Conservation (phyloP, 768 basidiomycete genomes). For the Leucogyrophana mollusca region DNA sequence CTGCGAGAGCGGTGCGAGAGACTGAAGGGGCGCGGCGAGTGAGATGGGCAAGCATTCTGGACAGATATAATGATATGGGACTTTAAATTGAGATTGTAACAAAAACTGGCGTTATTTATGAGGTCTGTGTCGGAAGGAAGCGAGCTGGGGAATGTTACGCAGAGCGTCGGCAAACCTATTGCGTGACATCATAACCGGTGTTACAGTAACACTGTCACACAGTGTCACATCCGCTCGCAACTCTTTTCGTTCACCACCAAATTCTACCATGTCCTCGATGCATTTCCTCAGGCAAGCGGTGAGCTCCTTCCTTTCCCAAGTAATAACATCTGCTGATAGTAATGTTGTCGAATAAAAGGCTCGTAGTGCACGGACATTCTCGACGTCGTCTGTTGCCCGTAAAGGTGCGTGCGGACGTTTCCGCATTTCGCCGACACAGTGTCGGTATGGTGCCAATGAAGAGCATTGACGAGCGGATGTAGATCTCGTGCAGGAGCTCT, state of each 20-base stretch:
- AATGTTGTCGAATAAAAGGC: constrained; percentile 35
- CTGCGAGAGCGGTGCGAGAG: constrained; percentile 31
- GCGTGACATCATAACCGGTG: constrained; percentile 21
- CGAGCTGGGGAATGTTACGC: too few relatives aligned
- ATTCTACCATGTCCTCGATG: constrained; percentile 56
- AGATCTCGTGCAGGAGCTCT: constrained; percentile 94
- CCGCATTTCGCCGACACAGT: constrained; percentile 24
- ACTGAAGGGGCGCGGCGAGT: constrained; percentile 41
- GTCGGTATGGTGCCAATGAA: not conserved
- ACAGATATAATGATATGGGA: constrained; percentile 4
- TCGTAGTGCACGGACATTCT: constrained; percentile 56
- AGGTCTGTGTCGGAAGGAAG: not conserved
- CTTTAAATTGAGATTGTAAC: not conserved
- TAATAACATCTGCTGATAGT: constrained; percentile 3
- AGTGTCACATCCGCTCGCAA: constrained; percentile 42
- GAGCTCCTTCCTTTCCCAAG: constrained; percentile 1
- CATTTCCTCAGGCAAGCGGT: constrained; percentile 58
- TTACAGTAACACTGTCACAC: constrained; percentile 22
- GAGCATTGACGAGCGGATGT: constrained; percentile 12
- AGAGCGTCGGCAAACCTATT: not conserved
- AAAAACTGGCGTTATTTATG: not conserved
- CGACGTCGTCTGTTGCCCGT: constrained; percentile 57
- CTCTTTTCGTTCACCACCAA: constrained; percentile 37
- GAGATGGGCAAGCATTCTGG: constrained; percentile 22
- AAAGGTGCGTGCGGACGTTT: constrained; percentile 51